phyloP scores from a whole-genome alignment of 1,139 yeast species.

The Sugiyamaella pinicola region DNA sequence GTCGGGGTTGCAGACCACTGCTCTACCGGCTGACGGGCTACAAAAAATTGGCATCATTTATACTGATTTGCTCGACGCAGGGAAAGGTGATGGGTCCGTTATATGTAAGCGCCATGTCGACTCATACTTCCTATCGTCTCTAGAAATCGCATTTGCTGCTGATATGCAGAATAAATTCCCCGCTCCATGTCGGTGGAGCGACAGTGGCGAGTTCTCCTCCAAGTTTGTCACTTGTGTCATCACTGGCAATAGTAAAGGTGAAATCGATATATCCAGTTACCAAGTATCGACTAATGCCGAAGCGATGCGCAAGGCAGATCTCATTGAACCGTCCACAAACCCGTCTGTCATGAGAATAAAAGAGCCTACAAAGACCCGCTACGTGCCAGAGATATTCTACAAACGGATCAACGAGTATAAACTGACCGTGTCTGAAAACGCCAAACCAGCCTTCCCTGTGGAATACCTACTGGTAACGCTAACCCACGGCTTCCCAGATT shows the following conservation, averaged over 20 bases:
- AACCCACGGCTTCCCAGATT: conserved; percentile 88
- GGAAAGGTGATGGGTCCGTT: conserved; percentile 83
- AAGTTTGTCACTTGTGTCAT: conserved; percentile 92
- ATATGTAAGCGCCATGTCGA: conserved; percentile 91
- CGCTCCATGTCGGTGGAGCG: conserved; percentile 67
- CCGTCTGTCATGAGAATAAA: conserved; percentile 87
- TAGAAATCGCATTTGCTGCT: conserved; percentile 87
- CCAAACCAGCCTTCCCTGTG: conserved; percentile 95
- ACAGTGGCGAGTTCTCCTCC: conserved; percentile 72
- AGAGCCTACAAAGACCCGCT: conserved; percentile 66
- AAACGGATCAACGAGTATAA: conserved; percentile 86
- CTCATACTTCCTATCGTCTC: conserved; percentile 81
- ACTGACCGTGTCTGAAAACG: conserved; percentile 80
- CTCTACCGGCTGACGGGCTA: conserved; percentile 55
- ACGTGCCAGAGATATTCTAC: conserved; percentile 93
- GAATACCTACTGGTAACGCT: conserved; percentile 86
- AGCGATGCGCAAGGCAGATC: conserved; percentile 81
- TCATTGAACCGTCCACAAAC: conserved; percentile 84
- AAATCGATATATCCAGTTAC: conserved; percentile 87
- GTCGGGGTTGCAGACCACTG: conserved; percentile 11
- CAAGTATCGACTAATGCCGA: conserved; percentile 90
- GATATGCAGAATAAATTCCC: conserved; percentile 68
- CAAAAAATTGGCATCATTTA: conserved; percentile 79
- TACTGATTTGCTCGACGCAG: conserved; percentile 88
- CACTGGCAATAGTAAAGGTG: conserved; percentile 82